Evolutionary conservation across 148 eudicot species (phyloP).

Genomic region (Rhododendron vialii): DNA sequence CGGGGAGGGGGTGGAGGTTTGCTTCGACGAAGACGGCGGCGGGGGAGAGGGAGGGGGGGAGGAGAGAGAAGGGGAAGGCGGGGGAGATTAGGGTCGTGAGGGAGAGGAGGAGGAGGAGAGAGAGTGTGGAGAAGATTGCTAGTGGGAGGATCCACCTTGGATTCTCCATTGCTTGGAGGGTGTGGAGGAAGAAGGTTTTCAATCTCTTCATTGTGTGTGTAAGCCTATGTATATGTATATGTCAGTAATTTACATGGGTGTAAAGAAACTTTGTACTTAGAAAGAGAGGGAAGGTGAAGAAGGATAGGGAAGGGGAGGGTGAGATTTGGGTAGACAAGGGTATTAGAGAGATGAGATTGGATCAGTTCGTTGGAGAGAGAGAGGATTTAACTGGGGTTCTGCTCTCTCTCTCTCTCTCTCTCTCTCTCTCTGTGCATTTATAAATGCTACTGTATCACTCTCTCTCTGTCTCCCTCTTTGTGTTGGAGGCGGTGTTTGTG

Average conservation of each 20-base stretch:
- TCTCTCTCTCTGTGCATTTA: too few species aligned
- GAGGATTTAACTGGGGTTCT: not conserved
- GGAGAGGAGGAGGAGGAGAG: conserved; percentile 45
- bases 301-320: not conserved
- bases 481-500: too few species aligned
- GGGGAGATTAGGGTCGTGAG: conserved; percentile 13
- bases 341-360: too few species aligned
- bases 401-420: too few species aligned
- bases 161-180: conserved; percentile 29
- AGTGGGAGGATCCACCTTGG: conserved; percentile 69
- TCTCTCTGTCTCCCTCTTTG: too few species aligned
- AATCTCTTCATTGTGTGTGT: conserved; percentile 52
- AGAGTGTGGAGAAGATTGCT: conserved; percentile 44
- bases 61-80: conserved; percentile 25
- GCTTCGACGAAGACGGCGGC: conserved; percentile 64
- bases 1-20: conserved; percentile 51
- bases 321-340: not conserved
- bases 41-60: conserved; percentile 30
- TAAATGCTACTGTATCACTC: too few species aligned
- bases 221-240: not conserved
- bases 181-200: conserved; percentile 42
- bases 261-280: too few species aligned
- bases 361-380: not conserved
- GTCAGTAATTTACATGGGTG: too few species aligned
- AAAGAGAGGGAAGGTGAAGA: not conserved